Evolutionary conservation across 305 asterid species (phyloP), one percentile per base, ranked within the genome.

Genomic region (Rubia peregrina): DNA sequence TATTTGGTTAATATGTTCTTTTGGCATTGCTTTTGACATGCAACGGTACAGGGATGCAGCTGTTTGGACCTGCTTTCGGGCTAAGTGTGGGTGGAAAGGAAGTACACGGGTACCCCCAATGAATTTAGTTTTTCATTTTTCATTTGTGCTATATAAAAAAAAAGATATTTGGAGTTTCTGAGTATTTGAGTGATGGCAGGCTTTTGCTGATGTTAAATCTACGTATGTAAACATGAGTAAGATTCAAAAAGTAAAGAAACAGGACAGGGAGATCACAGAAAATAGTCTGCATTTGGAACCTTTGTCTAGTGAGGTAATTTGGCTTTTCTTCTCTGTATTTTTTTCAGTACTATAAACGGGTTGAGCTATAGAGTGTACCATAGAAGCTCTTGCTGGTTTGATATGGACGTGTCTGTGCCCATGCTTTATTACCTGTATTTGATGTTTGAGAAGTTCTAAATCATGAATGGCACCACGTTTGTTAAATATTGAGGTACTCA

Each of bases 71-170:
- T 93, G 97, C 80, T 84, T 83, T 83, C 92, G 96, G 70, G 98
- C 79, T 73, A 93, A 81, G 78, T 93, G 98, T 78, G 97, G 96
- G 62, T 91, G 96, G 98, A 84, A 61, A 73, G 98, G 98, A 75
- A 26, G 70, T 21, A 86, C 90, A 12, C 82, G 82, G 71, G 97
- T 93, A 92, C 75, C 55, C 0, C 26, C 26, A 57, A 73, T 62
- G 40, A 48, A 66, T 65, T 22, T 17, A 38, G 14, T 46, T 76
- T 49, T n/a, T 7, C 41, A 2, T 42, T 38, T 63, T 70, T 73
- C 13, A 16, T 19, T 1, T 59, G 69, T 65, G 24, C 69, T 33
- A 33, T 33, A 4, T 33, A 33, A 33, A 30, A 66, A 63, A 63
- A 24, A 24, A 43, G 63, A 70, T 6, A 3, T 7, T 36, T 51